Evolutionary conservation across 768 basidiomycete genomes (phyloP).

Genomic region (Trametes elegans): DNA sequence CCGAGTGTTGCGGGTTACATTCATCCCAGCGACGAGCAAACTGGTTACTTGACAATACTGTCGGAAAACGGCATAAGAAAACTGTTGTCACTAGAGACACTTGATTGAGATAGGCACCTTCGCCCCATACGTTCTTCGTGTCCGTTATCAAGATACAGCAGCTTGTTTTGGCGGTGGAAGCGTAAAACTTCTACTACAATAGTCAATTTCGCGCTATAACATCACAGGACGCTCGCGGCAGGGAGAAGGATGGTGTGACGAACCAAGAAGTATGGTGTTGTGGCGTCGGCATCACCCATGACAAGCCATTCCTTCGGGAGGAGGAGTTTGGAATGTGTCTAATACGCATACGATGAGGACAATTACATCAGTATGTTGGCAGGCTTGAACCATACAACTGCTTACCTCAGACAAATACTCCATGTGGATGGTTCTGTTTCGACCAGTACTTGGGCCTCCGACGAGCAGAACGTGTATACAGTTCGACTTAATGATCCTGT

Average conservation of each 20-base stretch:
- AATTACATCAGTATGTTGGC: neutral
- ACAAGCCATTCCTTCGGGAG: conserved; percentile 73
- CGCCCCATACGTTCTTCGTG: conserved; percentile 71
- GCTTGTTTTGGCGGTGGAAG: conserved; percentile 51
- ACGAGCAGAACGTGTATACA: neutral
- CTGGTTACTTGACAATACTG: conserved; percentile 35
- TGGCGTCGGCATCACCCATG: conserved; percentile 56
- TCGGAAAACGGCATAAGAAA: neutral
- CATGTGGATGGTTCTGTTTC: conserved; percentile 6
- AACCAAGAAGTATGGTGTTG: conserved; percentile 73
- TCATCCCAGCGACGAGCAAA: conserved; percentile 70
- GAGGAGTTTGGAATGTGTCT: conserved; percentile 59
- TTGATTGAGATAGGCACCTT: conserved; percentile 47
- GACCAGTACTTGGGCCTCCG: conserved; percentile 7
- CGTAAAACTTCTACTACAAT: conserved; percentile 60
- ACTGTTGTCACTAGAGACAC: neutral
- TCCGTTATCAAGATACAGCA: conserved; percentile 70
- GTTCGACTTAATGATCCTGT: neutral
- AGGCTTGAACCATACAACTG: conserved; percentile 30
- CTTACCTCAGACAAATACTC: conserved; percentile 32
- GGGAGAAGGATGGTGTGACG: conserved; percentile 31
- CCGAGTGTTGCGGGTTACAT: conserved; percentile 43
- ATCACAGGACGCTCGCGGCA: neutral
- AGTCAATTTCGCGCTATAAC: neutral
- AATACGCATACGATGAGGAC: neutral